phyloP scores from a whole-genome alignment of 2,329 filamentous ascomycete genomes.

The Fusarium irregulare region DNA sequence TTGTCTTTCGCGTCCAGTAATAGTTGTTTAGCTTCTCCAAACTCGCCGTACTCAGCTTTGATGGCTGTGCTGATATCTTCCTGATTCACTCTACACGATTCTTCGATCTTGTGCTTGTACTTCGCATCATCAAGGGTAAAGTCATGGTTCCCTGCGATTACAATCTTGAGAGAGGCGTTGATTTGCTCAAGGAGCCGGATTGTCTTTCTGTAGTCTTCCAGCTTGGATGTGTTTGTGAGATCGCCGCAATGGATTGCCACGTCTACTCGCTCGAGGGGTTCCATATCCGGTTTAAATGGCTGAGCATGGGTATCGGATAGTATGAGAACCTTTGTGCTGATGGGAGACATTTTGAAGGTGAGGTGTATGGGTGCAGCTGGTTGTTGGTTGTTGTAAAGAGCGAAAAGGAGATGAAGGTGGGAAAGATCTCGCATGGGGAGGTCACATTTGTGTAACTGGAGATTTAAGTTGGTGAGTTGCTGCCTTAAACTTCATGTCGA shows the following conservation, averaged over 20 bases:
- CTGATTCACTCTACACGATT: slow-evolving; percentile 23
- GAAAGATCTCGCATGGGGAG: too few species aligned
- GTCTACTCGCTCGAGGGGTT: slow-evolving; percentile 45
- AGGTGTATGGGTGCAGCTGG: neutral
- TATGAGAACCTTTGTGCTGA: slow-evolving; percentile 32
- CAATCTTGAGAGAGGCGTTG: slow-evolving; percentile 59
- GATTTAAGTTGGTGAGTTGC: neutral
- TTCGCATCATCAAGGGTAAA: slow-evolving; percentile 53
- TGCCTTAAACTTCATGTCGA: neutral
- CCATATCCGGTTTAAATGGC: neutral
- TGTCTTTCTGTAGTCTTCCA: slow-evolving; percentile 53
- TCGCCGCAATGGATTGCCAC: slow-evolving; percentile 64
- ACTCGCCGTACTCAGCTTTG: slow-evolving; percentile 51
- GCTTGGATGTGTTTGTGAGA: slow-evolving; percentile 57
- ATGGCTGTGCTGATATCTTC: slow-evolving; percentile 15
- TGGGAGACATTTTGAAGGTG: neutral
- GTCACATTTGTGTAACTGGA: neutral
- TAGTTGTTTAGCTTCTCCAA: slow-evolving; percentile 51
- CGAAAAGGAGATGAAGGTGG: neutral
- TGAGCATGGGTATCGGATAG: slow-evolving; percentile 36
- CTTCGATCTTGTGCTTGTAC: slow-evolving; percentile 49
- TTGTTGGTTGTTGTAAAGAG: neutral
- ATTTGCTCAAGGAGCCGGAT: slow-evolving; percentile 54
- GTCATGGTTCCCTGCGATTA: slow-evolving; percentile 65
- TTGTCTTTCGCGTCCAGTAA: slow-evolving; percentile 34